Evolutionary conservation across 2,329 filamentous ascomycete species (phyloP).

Genomic region (Gremmenia infestans): DNA sequence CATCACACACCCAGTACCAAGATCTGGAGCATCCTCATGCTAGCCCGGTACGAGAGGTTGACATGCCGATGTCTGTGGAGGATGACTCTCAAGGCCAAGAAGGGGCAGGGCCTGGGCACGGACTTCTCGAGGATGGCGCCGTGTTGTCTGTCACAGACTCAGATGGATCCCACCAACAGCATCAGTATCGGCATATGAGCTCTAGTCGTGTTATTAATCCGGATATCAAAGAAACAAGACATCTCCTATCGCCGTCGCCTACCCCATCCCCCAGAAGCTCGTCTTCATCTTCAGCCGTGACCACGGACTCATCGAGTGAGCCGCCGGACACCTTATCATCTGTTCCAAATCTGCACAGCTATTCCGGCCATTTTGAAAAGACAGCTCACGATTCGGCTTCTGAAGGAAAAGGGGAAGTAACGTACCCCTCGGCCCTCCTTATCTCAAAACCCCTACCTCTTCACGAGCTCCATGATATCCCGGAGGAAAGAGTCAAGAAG

Average conservation of each 20-base stretch:
- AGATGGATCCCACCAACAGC: slow-evolving; percentile 3
- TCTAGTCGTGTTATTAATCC: slow-evolving; percentile 1
- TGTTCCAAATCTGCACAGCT: slow-evolving; percentile 11
- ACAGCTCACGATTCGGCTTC: background rate
- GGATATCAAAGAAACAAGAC: slow-evolving; percentile 15
- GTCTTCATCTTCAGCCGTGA: slow-evolving; percentile 17
- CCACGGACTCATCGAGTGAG: slow-evolving; percentile 13
- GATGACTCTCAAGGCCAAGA: slow-evolving; percentile 1
- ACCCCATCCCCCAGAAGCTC: slow-evolving; percentile 23
- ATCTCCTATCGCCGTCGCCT: slow-evolving; percentile 26
- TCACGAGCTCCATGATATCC: slow-evolving; percentile 27
- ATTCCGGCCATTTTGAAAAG: slow-evolving; percentile 17
- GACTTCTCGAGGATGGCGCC: background rate
- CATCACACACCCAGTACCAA: background rate
- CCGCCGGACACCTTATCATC: slow-evolving; percentile 7
- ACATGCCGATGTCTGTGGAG: slow-evolving; percentile 14
- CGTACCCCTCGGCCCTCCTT: slow-evolving; percentile 15
- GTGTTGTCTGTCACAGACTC: background rate
- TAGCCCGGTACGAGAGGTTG: slow-evolving; percentile 21
- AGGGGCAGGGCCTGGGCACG: background rate
- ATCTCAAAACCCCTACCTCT: slow-evolving; percentile 20
- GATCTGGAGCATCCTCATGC: slow-evolving; percentile 34
- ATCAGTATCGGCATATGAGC: background rate
- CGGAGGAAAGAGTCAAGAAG: slow-evolving; percentile 24
- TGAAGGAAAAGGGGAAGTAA: slow-evolving; percentile 12